Evolutionary conservation across 768 basidiomycete genomes (phyloP), one percentile per base, ranked within the genome.

Genomic region (Collybia nuda): DNA sequence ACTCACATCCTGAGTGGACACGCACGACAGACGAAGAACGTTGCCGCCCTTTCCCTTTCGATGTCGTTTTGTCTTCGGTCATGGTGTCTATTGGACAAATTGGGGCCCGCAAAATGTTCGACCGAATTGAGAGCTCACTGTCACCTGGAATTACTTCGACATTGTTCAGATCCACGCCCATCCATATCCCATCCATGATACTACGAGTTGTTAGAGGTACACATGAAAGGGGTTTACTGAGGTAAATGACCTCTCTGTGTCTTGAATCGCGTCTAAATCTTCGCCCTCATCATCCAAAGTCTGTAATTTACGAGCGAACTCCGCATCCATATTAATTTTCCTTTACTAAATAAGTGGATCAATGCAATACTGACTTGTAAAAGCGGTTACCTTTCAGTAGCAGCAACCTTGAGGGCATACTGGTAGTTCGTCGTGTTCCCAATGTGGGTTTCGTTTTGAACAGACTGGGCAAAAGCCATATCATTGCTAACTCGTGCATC

Each of bases 371-470:
- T 44, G 22, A 40, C 11, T 5, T 23, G 3, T 19, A 18, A 28
- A 18, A 15, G 5, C 14, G 40, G 44, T 39, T 2, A 58, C 62
- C 51, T 61, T 45, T 57, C 72, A 29, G 65, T 62, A 11, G 70
- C 71, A 7, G 69, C 68, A n/a, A 71, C 50, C 45, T 58, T 67
- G 48, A 66, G 68, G n/a, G 72, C 70, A 42, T 64, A 66, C 40
- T 72, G 70, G 40, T 50, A 45, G 37, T 67, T 65, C 11, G 62
- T 60, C 5, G 61, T 55, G 26, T 59, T 47, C 15, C 52, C 47
- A 9, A 62, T 55, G 36, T 64, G 63, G 8, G 57, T 56, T n/a
- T 61, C 53, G 18, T 57, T 49, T 48, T 74, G 70, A 32, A 72
- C 26, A 1, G 61, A 48, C 47, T 69, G 67, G 1, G 70, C 72